These are phyloP conservation scores for Trametes polyzona DNA, from an alignment of 1,284 basidiomycete genomes.

Conservation along the genomic window DNA sequence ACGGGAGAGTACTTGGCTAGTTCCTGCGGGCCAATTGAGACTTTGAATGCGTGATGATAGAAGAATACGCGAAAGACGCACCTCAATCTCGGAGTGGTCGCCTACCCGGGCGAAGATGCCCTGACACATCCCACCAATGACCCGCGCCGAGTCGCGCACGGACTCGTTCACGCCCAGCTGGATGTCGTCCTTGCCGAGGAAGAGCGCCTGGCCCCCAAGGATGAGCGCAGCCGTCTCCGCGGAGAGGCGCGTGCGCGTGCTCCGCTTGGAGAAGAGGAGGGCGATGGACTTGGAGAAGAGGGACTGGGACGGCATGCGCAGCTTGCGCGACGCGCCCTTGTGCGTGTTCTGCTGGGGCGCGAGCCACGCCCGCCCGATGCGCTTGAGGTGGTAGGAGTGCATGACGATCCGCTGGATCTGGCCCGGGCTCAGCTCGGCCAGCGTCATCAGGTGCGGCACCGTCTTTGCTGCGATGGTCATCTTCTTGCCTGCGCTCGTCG, in stretches of 20 bases:
- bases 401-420: constrained; percentile 70
- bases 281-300: constrained; percentile 85
- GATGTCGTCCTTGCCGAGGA: constrained; percentile 91
- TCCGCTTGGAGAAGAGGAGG: constrained; percentile 91
- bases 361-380: constrained; percentile 61
- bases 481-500: no score
- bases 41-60: background rate
- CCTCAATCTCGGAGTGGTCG: constrained; percentile 91
- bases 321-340: constrained; percentile 40
- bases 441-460: constrained; percentile 78
- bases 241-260: constrained; percentile 90
- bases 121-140: constrained; percentile 94
- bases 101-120: constrained; percentile 98
- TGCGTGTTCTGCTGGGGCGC: constrained; percentile 38
- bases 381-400: constrained; percentile 70
- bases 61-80: constrained; percentile 38
- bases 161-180: constrained; percentile 97
- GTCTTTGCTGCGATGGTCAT: no score
- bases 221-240: constrained; percentile 81
- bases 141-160: constrained; percentile 82
- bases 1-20: constrained; percentile 88
- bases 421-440: constrained; percentile 78
- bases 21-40: constrained; percentile 53
- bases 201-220: constrained; percentile 90
- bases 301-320: constrained; percentile 69